Percentiles rank a stretch among this genome's conserved stretches.
phyloP scores from a whole-genome alignment of 768 basidiomycete species.

The Mycena filopes region DNA sequence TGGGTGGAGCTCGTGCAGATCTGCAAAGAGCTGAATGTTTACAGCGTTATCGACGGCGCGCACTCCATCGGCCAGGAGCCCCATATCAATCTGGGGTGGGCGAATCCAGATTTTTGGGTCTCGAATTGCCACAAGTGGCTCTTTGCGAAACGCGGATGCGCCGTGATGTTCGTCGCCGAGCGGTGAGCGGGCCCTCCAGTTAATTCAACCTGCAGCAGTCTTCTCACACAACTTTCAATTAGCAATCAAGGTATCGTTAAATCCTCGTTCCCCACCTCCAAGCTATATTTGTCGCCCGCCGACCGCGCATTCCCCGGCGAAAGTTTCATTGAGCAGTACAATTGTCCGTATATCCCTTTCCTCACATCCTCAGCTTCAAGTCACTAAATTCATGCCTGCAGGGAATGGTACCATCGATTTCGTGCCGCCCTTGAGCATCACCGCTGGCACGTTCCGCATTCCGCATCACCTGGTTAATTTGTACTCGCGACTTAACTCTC shows the following conservation, averaged over 20 bases:
- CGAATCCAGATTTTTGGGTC: conserved; percentile 64
- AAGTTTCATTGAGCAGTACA: conserved; percentile 63
- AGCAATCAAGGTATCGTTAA: conserved; percentile 75
- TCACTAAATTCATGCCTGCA: conserved; percentile 43
- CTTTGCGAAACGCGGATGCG: conserved; percentile 64
- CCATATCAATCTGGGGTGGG: conserved; percentile 64
- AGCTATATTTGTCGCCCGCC: conserved; percentile 59
- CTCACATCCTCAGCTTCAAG: not conserved
- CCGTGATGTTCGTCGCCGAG: conserved; percentile 56
- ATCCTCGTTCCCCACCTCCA: conserved; percentile 67
- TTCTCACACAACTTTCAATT: not conserved
- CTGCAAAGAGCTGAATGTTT: conserved; percentile 71
- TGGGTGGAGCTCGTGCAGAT: conserved; percentile 77
- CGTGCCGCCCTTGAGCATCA: conserved; percentile 62
- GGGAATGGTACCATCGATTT: conserved; percentile 76
- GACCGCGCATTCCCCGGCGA: conserved; percentile 44
- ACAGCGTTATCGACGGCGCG: conserved; percentile 78
- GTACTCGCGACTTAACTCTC: not conserved
- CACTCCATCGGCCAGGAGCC: conserved; percentile 82
- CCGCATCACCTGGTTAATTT: not conserved
- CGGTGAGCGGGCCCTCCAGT: conserved; percentile 36
- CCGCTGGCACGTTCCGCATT: conserved; percentile 53
- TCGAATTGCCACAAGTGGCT: conserved; percentile 85
- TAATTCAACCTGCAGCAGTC: not conserved
- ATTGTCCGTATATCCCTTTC: conserved; percentile 50